Evolutionary conservation across 495 filamentous ascomycete species (phyloP).

Genomic region (Amorphotheca resinae): DNA sequence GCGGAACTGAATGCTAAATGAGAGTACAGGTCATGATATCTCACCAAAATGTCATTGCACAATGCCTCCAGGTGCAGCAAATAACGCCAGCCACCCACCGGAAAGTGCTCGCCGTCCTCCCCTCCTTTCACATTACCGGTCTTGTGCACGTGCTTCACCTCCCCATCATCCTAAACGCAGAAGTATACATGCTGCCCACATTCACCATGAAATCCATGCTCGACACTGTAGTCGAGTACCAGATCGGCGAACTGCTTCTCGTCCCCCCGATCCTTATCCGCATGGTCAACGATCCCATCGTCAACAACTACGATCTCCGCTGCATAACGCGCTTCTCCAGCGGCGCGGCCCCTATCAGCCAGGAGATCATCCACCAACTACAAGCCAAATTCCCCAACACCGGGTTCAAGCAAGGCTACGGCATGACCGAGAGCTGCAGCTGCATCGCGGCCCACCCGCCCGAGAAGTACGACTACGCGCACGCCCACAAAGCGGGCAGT

Average conservation of each 20-base stretch:
- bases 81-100: constrained; percentile 24
- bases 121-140: constrained; percentile 24
- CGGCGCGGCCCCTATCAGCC: constrained; percentile 50
- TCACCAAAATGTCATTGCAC: constrained; percentile 51
- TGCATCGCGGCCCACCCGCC: constrained; percentile 48
- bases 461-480: constrained; percentile 39
- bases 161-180: constrained; percentile 40
- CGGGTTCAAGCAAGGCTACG: constrained; percentile 56
- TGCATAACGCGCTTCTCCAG: constrained; percentile 38
- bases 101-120: constrained; percentile 20
- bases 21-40: constrained; percentile 49
- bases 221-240: constrained; percentile 34
- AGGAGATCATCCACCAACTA: constrained; percentile 50
- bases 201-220: constrained; percentile 50
- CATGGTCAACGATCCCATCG: constrained; percentile 47
- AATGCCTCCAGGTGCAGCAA: constrained; percentile 40
- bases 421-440: constrained; percentile 53
- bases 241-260: constrained; percentile 46
- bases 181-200: constrained; percentile 43
- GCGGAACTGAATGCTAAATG: constrained; percentile 12
- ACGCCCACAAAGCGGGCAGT: constrained; percentile 44
- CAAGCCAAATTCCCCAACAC: constrained; percentile 44
- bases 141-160: constrained; percentile 47
- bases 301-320: constrained; percentile 47
- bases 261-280: constrained; percentile 60